These are phyloP conservation scores for Citrus reticulata DNA, from an alignment of 345 rosid species.

Conservation along the genomic window DNA sequence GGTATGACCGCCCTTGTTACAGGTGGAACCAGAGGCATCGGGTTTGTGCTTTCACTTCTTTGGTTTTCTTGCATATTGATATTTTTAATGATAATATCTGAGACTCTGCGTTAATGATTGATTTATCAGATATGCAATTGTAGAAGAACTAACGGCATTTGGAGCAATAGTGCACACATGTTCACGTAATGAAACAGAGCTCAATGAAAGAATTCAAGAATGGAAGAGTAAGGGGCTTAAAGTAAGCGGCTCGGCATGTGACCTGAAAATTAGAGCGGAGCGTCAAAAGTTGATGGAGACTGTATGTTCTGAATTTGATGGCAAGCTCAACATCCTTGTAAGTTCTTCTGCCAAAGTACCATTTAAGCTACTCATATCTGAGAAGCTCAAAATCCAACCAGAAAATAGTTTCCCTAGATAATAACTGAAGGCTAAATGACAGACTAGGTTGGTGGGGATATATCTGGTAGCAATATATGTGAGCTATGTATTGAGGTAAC, in stretches of 20 bases:
- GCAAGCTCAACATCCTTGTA: constrained; percentile 60
- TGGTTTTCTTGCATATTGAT: neutral
- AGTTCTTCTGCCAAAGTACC: constrained; percentile 5
- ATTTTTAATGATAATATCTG: neutral
- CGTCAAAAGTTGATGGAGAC: constrained; percentile 41
- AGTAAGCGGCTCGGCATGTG: constrained; percentile 60
- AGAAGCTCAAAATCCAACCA: neutral
- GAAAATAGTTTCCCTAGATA: neutral
- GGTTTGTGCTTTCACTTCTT: constrained; percentile 1
- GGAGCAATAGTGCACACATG: constrained; percentile 12
- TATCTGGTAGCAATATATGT: too few species aligned
- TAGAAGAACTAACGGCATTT: constrained; percentile 12
- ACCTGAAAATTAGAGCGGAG: constrained; percentile 32
- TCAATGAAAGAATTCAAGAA: constrained; percentile 17
- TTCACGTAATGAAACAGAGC: neutral
- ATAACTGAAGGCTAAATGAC: too few species aligned
- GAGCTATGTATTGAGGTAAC: too few species aligned
- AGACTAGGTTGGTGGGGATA: too few species aligned
- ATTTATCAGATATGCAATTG: constrained; percentile 1
- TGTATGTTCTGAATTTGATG: constrained; percentile 41
- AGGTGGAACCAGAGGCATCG: constrained; percentile 30
- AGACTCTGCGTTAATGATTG: neutral
- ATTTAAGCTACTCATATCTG: neutral
- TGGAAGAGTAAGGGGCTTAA: constrained; percentile 44
- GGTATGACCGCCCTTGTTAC: constrained; percentile 28